Base-by-base conservation (phyloP, 2,329 filamentous ascomycete species). In the Pleomassaria siparia region DNA sequence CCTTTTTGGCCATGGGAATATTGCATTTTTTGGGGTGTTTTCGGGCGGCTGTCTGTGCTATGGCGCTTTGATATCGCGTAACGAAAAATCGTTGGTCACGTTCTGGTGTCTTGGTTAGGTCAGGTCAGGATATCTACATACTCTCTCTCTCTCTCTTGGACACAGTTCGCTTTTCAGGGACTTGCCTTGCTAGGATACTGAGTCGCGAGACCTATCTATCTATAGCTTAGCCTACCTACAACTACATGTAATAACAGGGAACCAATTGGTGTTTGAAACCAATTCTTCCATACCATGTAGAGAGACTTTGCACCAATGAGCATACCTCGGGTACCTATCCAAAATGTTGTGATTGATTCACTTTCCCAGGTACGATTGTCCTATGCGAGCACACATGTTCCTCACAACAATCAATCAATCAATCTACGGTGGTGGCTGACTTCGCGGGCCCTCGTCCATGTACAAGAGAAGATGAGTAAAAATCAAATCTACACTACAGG, bases 171-270 rank as follows among this genome's bases (percentile, higher is more conserved):
- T 37, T 37, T 37, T 13, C 12, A 35, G 11, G 6, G 35, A 7
- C 5, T n/a, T n/a, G n/a, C n/a, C n/a, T n/a, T 22, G 35, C 35
- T 37, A 22, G 21, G 21, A 15, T 21, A 22, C 35, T 20, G 24
- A 24, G 18, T 24, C 13, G 9, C 10, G 8, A 22, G 35, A 12
- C 6, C 20, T 32, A 12, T 26, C 25, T 12, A 26, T 16, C 15
- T 35, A 37, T 35, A 20, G 5, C 18, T 37, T 4, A 24, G 21
- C 18, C 12, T 11, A 20, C 9, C 20, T 37, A 37, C 11, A 9
- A 37, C 20, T 21, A 24, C 35, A n/a, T 37, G 35, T 37, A 22
- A 37, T 37, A 37, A 37, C 35, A 37, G 9, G 20, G 35, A 37
- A 22, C n/a, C 12, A 30, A 9, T n/a, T 30, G 29, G 32, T 7